A percentile compares a stretch with the other conserved stretches of the same genome.
Evolutionary conservation across 225 moss, liverwort and hornwort species (phyloP).

Genomic region (Physcomitrellopsis africana): DNA sequence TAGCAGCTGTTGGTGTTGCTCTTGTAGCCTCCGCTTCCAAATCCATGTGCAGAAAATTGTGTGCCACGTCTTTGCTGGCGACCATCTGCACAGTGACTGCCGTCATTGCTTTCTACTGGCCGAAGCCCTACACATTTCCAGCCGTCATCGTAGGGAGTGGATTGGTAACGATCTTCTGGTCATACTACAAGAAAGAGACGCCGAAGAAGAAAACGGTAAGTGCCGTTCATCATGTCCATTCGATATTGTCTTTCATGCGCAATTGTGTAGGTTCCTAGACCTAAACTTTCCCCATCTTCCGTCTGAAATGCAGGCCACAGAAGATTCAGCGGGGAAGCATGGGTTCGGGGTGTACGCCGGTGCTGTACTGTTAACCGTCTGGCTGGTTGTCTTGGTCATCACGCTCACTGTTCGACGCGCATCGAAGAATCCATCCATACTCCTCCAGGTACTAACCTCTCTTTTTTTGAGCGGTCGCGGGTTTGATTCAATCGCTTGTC

Average conservation of each 20-base stretch:
- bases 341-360: slow-evolving; percentile 49
- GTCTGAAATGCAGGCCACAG: slow-evolving; percentile 31
- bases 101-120: slow-evolving; percentile 64
- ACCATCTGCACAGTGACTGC: slow-evolving; percentile 48
- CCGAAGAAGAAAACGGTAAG: slow-evolving; percentile 31
- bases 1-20: slow-evolving; percentile 62
- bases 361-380: slow-evolving; percentile 38
- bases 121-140: slow-evolving; percentile 65
- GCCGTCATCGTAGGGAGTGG: slow-evolving; percentile 56
- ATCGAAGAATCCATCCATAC: slow-evolving; percentile 34
- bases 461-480: too few species aligned
- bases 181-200: slow-evolving; percentile 45
- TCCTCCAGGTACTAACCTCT: slow-evolving; percentile 30
- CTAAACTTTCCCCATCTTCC: neutral
- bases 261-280: neutral
- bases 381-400: slow-evolving; percentile 51
- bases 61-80: slow-evolving; percentile 46
- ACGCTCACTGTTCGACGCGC: slow-evolving; percentile 40
- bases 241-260: too few species aligned
- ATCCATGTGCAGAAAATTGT: slow-evolving; percentile 57
- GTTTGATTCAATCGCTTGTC: too few species aligned
- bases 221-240: neutral
- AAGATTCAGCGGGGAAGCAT: slow-evolving; percentile 46
- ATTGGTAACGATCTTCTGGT: slow-evolving; percentile 45
- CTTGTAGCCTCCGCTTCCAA: slow-evolving; percentile 61